These are phyloP conservation scores for Ceratocystis colombiana DNA, from an alignment of 2,329 filamentous ascomycete genomes.

Conservation along the genomic window DNA sequence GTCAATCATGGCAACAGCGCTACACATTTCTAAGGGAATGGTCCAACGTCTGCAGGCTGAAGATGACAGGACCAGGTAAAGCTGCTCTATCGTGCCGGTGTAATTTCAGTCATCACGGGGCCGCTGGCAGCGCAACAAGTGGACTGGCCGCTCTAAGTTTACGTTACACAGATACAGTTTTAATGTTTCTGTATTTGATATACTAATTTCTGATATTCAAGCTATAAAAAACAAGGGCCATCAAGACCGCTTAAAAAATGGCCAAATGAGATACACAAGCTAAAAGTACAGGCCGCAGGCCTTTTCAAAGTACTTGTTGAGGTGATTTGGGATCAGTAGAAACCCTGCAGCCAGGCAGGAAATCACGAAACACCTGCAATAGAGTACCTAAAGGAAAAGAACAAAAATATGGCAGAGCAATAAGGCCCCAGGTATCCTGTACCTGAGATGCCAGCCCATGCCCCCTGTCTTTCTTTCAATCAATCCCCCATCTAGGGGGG, in stretches of 20 bases:
- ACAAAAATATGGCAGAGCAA: conserved; percentile 8
- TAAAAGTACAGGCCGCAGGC: conserved; percentile 4
- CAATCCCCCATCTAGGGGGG: too few species aligned
- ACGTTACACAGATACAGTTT: background rate
- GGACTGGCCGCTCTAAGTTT: background rate
- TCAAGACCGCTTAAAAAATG: background rate
- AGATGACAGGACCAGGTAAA: background rate
- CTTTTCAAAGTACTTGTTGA: background rate
- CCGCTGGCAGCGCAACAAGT: background rate
- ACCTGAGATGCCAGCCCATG: background rate
- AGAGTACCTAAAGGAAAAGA: conserved; percentile 11
- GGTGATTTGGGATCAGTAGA: too few species aligned
- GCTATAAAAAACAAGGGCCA: conserved; percentile 9
- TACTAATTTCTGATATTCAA: conserved; percentile 10
- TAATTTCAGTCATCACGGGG: background rate
- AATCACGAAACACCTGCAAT: background rate
- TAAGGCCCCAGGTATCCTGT: background rate
- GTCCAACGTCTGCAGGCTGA: conserved; percentile 27
- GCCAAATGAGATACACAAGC: background rate
- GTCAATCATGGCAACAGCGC: conserved; percentile 60
- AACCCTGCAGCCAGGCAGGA: conserved; percentile 16
- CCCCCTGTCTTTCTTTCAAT: too few species aligned
- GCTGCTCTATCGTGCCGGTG: background rate
- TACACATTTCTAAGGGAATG: conserved; percentile 52
- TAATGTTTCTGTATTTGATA: background rate